Base-by-base conservation (phyloP, 768 basidiomycete species). In the Naganishia vaughanmartiniae region DNA sequence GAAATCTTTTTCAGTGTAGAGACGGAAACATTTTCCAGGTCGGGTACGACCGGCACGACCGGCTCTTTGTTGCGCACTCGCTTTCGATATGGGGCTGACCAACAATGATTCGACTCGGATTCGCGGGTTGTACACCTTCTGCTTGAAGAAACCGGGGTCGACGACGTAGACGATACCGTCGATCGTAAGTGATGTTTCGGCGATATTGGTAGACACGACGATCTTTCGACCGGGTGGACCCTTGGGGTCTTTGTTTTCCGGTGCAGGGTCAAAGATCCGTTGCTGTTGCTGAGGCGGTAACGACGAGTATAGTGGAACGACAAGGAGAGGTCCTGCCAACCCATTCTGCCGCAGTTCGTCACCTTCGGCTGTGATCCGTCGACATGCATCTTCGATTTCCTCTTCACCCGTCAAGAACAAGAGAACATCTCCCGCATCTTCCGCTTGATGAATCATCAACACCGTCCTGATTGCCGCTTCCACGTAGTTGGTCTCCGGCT, bases 81-180 rank as follows among this genome's bases (percentile, higher is more conserved):
- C 96, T 81, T 98, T 98, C 33, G 92, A 95, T 75, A 98, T 99
- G 0, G 93, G 94, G 65, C 90, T 89, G 54, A 98, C 94, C 21
- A 97, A 83, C 66, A 99, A 83, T 72, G 89, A 90, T 83, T 99
- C 95, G 24, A 98, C 95, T 56, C 95, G 89, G 71, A 97, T 96
- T 34, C 95, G 87, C 0, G 95, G 96, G 80, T 97, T 98, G 84
- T 98, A 99, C 58, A 98, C 90, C 79, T 95, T 97, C 82, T 97
- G 95, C 82, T 99, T 95, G 39, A 90, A 93, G 83, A 98, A 96
- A 0, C 93, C 94, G 0, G 94, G 92, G 77, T 97, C 95, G 55
- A 97, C 93, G 69, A 97, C 95, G 76, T 98, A 99, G n/a, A 99
- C 94, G 76, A 99, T 97, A 26, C 95, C 95, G 74, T 99, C 95